Percentiles rank a stretch among this genome's conserved stretches.
Evolutionary conservation across 495 filamentous ascomycete species (phyloP).

Genomic region (Neurospora sp.): DNA sequence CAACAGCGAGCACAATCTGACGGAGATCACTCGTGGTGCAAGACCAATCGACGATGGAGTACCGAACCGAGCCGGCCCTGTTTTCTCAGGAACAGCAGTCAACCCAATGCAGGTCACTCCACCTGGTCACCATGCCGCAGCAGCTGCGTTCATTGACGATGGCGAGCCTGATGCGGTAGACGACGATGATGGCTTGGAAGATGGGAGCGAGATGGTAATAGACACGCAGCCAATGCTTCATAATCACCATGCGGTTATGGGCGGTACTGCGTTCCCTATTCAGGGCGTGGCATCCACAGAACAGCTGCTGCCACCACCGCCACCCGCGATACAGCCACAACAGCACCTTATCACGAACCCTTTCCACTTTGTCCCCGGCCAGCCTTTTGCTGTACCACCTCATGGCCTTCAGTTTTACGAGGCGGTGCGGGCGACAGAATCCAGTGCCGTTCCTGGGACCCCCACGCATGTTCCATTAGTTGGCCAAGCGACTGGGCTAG

Average conservation of each 20-base stretch:
- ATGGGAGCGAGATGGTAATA: constrained; percentile 33
- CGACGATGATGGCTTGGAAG: constrained; percentile 33
- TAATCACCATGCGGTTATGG: background rate
- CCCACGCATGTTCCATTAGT: background rate
- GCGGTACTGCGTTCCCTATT: background rate
- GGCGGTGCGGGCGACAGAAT: background rate
- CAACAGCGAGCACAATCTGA: constrained; percentile 41
- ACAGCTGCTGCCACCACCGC: constrained; percentile 2
- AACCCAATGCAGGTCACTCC: background rate
- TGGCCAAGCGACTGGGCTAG: background rate
- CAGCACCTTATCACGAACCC: constrained; percentile 2
- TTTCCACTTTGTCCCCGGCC: constrained; percentile 11
- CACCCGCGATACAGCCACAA: constrained; percentile 1
- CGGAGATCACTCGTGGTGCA: background rate
- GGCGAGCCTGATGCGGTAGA: constrained; percentile 27
- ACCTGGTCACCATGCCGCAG: constrained; percentile 13
- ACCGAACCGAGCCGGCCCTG: background rate
- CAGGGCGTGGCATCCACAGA: background rate
- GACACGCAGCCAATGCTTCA: constrained; percentile 20
- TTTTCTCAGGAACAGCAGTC: background rate
- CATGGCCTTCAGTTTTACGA: background rate
- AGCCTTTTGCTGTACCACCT: constrained; percentile 4
- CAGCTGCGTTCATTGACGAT: constrained; percentile 20
- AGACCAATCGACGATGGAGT: background rate
- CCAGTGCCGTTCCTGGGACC: background rate